Base-by-base conservation (phyloP, 2,329 filamentous ascomycete species). In the Fonsecaea multimorphosa region DNA sequence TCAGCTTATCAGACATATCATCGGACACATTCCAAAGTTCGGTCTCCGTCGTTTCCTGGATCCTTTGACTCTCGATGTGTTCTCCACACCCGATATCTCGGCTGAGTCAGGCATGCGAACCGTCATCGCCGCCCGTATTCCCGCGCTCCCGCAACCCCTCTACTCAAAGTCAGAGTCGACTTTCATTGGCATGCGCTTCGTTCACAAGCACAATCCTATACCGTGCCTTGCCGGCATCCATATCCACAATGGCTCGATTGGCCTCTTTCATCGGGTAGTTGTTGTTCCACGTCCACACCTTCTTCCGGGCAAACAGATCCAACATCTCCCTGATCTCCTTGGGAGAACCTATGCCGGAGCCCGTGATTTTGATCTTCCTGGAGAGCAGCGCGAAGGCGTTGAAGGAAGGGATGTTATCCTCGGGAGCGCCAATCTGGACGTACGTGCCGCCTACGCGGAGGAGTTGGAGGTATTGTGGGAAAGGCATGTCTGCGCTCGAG, bases 351-450 rank as follows among this genome's bases (percentile, higher is more conserved):
- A 82, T 80, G 68, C 74, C 76, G 9, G 78, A 81, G 9, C 85
- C 86, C 0, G 80, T 83, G 24, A 88, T 74, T 73, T 82, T 84
- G 52, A 83, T 75, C 6, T 85, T 82, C 73, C 87, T 89, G 46
- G 75, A 76, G 54, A 91, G 86, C 61, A 91, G 76, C 1, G 83
- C 78, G 71, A 86, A 88, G 6, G 85, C 85, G 69, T 79, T 82
- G 71, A 91, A 81, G 1, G 79, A 77, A 1, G 86, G 87, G 38
- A 82, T 68, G 14, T 76, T 75, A 60, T 85, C 83, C 72, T 92
- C 89, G 0, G 90, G 89, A 1, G 86, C 86, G 31, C 89, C 89
- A 57, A 92, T 82, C 76, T 91, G 87, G 64, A 90, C 83, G 71
- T 90, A 87, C 16, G 81, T 82, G 9, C 89, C 89, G 58, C 86